Percentiles rank a stretch among this genome's conserved stretches.
These are phyloP conservation scores for Sporormia fimetaria DNA, from an alignment of 495 filamentous ascomycete genomes.

Conservation along the genomic window DNA sequence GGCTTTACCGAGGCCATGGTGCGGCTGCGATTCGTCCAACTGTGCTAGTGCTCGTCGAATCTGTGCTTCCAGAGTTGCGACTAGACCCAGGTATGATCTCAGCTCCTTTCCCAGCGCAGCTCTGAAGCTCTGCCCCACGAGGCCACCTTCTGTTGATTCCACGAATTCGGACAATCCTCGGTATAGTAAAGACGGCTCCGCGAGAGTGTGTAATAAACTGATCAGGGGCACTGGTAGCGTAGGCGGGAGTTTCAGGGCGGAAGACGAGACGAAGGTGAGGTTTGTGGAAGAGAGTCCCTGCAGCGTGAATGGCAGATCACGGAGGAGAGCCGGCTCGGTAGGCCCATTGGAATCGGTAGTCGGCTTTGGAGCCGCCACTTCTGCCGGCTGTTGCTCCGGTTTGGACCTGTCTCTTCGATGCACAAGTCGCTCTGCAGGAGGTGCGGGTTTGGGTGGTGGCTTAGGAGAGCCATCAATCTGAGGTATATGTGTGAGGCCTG, in stretches of 20 bases:
- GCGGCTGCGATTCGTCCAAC: constrained; percentile 51
- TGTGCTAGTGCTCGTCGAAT: constrained; percentile 68
- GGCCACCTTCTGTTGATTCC: constrained; percentile 53
- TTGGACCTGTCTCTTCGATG: constrained; percentile 60
- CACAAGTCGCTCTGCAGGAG: constrained; percentile 32
- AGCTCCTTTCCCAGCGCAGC: constrained; percentile 78
- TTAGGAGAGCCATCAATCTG: constrained; percentile 20
- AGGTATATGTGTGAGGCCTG: constrained; percentile 41
- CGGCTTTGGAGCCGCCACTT: constrained; percentile 4
- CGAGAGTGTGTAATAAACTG: constrained; percentile 76
- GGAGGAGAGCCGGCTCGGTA: constrained; percentile 62
- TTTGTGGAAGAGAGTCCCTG: constrained; percentile 84
- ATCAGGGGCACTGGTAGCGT: constrained; percentile 75
- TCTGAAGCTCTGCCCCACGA: constrained; percentile 89
- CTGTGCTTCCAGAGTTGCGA: constrained; percentile 89
- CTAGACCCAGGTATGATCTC: constrained; percentile 80
- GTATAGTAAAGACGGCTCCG: constrained; percentile 88
- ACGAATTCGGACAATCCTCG: constrained; percentile 68
- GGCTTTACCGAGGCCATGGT: constrained; percentile 63
- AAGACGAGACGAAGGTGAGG: constrained; percentile 57
- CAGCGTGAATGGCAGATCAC: constrained; percentile 86
- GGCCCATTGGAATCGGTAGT: constrained; percentile 13
- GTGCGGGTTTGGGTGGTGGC: constrained; percentile 2
- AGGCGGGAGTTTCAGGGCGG: constrained; percentile 58
- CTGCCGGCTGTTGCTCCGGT: constrained; percentile 38